Conservation (phyloP, 2,329 filamentous ascomycete genomes). For the Raffaelea deltoideospora region DNA sequence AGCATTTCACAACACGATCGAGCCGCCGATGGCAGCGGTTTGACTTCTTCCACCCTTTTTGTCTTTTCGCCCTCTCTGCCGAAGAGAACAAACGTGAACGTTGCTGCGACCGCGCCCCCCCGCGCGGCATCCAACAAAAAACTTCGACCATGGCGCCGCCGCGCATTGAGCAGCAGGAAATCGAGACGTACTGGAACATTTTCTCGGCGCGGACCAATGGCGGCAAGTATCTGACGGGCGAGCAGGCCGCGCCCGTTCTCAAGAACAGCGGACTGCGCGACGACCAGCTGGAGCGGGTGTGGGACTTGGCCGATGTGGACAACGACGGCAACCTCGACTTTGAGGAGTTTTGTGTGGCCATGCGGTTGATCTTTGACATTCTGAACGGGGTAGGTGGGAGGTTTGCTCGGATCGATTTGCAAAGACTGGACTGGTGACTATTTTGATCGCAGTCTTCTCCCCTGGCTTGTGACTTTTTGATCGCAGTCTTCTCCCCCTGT, state of each 20-base stretch:
- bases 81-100: neutral
- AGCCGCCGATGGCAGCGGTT: too few species aligned
- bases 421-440: too few species aligned
- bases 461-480: too few species aligned
- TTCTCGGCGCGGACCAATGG: conserved; percentile 44
- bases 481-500: too few species aligned
- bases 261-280: conserved; percentile 49
- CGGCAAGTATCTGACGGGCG: conserved; percentile 43
- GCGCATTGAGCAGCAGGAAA: conserved; percentile 46
- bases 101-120: neutral
- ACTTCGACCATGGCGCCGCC: conserved; percentile 38
- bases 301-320: conserved; percentile 95
- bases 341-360: conserved; percentile 98
- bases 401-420: too few species aligned
- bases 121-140: neutral
- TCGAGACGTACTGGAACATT: conserved; percentile 53
- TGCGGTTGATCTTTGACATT: conserved; percentile 94
- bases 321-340: conserved; percentile 96
- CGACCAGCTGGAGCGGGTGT: conserved; percentile 84
- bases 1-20: too few species aligned
- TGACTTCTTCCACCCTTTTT: too few species aligned
- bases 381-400: conserved; percentile 83
- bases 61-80: neutral
- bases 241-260: conserved; percentile 45
- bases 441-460: neutral